Evolutionary conservation across 768 basidiomycete species (phyloP), one percentile per base, ranked within the genome.

Genomic region (Rhodosporidiobolus sp.): DNA sequence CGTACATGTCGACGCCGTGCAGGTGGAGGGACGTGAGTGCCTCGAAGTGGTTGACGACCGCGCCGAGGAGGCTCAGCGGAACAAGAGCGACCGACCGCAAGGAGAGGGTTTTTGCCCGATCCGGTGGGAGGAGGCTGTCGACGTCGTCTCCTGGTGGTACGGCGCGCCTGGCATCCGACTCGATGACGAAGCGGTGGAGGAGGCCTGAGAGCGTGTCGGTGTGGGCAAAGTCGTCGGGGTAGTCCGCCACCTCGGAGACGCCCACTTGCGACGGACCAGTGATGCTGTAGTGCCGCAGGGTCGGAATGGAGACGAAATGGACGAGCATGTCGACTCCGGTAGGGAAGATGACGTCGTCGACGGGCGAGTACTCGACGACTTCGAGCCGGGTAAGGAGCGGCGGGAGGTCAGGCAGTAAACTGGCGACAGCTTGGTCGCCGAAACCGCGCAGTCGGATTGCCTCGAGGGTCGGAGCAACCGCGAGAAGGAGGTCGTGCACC

Each of bases 391-490:
- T 10, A 28, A 70, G 52, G 30, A n/a, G 58, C 0, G 16, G 28
- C 17, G 22, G 46, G 20, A 65, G 22, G 2, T n/a, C 14, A 19
- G 46, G 11, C 9, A 49, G 30, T 2, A 64, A 20, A n/a, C 1
- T 2, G n/a, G 48, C 46, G 38, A 64, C 10, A 20, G 26, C 10
- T 0, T 49, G 14, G 56, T 60, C 59, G 24, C 69, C 69, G 53
- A 70, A 70, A 16, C 69, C 69, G 1, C 59, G 57, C 11, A 65
- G 19, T 14, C 63, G 34, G 10, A 70, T 19, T 20, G 30, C 38
- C n/a, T n/a, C 38, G 24, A 70, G 24, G 3, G 28, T 9, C 1
- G 17, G 4, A 3, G 54, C 64, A 32, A 43, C 46, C 22, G 7
- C 35, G 20, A 6, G 22, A 4, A 58, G 17, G 57, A 58, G 53